Base-by-base conservation (phyloP, 768 basidiomycete genomes). In the Boletus subcaerulescens region DNA sequence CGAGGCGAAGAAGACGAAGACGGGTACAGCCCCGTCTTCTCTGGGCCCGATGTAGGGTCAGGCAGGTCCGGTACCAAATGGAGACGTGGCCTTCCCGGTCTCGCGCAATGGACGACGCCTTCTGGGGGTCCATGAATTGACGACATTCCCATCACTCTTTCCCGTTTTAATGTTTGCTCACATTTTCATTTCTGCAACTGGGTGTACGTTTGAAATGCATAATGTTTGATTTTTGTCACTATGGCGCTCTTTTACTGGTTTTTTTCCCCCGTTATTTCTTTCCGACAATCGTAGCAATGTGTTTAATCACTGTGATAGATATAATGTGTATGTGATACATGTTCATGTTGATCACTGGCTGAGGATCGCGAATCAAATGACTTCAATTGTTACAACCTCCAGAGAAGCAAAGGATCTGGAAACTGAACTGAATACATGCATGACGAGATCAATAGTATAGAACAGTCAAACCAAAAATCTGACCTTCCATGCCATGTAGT, bases 11-110 rank as follows among this genome's bases (percentile, higher is more conserved):
- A 65, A 33, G 64, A 64, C 42, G 70, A 65, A 5, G 67, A 73
- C 14, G 65, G 61, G 36, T 61, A 66, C 26, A 61, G 56, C 9
- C 58, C 48, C n/a, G 56, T 57, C n/a, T 58, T 67, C 15, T 64
- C 70, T 12, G 57, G 62, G 11, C 58, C 65, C 22, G 57, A 61
- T 5, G 31, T 40, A 6, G 58, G 55, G 14, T 45, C 53, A 13
- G 53, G 63, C n/a, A 52, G 60, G 39, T 57, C 57, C 29, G 49
- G 59, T 24, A 56, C 60, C 22, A 75, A 66, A 59, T 65, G 67
- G 59, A 66, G 68, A 49, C 63, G 61, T 36, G 71, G 65, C 15
- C 58, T 76, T 24, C 74, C 74, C 32, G 64, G 72, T 36, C 57
- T 71, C 9, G 58, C 65, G 13, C 67, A 71, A 49, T 71, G 66